These are phyloP conservation scores for Crucibulum laeve DNA, from an alignment of 768 basidiomycete genomes.

Conservation along the genomic window DNA sequence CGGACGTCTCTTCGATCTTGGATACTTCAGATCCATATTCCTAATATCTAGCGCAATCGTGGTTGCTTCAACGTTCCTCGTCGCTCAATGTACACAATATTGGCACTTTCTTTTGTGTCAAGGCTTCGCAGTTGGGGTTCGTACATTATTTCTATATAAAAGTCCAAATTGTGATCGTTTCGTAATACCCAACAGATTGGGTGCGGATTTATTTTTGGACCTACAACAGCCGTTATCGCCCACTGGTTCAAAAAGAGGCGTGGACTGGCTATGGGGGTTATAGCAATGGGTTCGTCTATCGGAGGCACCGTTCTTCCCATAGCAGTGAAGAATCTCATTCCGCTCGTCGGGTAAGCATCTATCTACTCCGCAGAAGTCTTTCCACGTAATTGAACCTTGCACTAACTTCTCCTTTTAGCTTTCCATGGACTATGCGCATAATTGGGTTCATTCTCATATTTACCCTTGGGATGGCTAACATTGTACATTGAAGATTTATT, in stretches of 20 bases:
- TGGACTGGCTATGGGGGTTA: slow-evolving; percentile 57
- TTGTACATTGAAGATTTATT: slow-evolving; percentile 26
- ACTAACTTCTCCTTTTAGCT: slow-evolving; percentile 33
- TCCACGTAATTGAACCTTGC: not conserved
- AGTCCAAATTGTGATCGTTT: not conserved
- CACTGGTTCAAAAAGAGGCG: slow-evolving; percentile 72
- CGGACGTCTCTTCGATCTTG: slow-evolving; percentile 72
- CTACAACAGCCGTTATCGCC: slow-evolving; percentile 52
- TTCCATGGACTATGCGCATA: slow-evolving; percentile 73
- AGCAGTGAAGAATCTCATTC: slow-evolving; percentile 50
- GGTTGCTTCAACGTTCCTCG: slow-evolving; percentile 56
- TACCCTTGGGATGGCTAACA: slow-evolving; percentile 48
- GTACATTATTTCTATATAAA: slow-evolving; percentile 13
- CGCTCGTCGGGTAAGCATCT: slow-evolving; percentile 32
- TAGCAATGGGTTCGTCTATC: slow-evolving; percentile 61
- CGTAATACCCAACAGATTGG: slow-evolving; percentile 28
- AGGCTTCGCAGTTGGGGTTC: slow-evolving; percentile 61
- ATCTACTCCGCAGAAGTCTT: not conserved
- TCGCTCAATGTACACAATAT: slow-evolving; percentile 65
- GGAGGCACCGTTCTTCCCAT: slow-evolving; percentile 72
- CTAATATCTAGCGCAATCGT: slow-evolving; percentile 43
- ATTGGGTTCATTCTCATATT: slow-evolving; percentile 59
- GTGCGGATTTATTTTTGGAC: slow-evolving; percentile 59
- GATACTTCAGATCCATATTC: slow-evolving; percentile 53
- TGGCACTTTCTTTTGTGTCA: slow-evolving; percentile 82